Evolutionary conservation across 2,329 filamentous ascomycete genomes (phyloP), one percentile per base, ranked within the genome.

Genomic region (Trichoderma hamatum): DNA sequence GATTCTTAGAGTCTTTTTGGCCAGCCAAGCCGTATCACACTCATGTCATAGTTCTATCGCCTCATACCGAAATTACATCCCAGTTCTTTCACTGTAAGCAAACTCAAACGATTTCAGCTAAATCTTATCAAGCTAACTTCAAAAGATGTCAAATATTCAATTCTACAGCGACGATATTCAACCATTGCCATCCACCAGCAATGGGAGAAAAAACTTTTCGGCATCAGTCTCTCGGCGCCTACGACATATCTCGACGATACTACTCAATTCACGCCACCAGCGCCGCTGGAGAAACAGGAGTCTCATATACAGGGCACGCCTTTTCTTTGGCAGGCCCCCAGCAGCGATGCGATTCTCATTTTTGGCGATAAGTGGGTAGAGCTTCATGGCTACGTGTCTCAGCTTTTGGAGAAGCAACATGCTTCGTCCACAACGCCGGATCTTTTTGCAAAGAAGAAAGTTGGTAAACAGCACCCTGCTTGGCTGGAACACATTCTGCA

Each of bases 1-100:
- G 90, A 28, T 92, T 95, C 69, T 81, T 97, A 5, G 94, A 98
- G 80, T 91, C 92, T 0, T 97, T 97, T 78, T 98, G 94, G 85
- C 94, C 96, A 2, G 81, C 83, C 3, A 83, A 88, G 69, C 83
- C 88, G 5, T 77, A 79, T 2, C 80, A 88, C 64, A 90, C 90
- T 11, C 93, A 97, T 77, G 87, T 97, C 2, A 84, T 99, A n/a
- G 81, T 97, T 2, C 85, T 99, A 6, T 94, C 93, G 5, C 88
- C 94, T 1, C 89, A 97, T 73, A 87, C 86, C 1, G 92, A 98
- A 77, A 80, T 98, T 0, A 92, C 92, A 0, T 89, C 90, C 1
- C 86, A 92, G 1, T 98, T 93, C 77, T 95, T 91, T 71, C 93
- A 97, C 72, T 97, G 86, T 87, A 78, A 76, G 84, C 73, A 4